Conservation (phyloP, 192 early-diverging fungal genomes). For the Gigaspora rosea region DNA sequence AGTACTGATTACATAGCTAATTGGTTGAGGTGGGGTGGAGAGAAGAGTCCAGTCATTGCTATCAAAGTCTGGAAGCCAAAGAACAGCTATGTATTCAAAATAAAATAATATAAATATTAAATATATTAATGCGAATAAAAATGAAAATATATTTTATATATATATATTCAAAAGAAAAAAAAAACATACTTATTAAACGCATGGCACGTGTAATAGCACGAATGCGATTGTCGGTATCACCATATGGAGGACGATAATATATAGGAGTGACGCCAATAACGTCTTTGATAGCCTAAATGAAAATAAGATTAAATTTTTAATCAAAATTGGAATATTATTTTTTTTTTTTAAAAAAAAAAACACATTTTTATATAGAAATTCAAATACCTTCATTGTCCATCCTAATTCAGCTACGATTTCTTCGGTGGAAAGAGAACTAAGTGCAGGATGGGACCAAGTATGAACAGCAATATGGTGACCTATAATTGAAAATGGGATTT, state of each 20-base stretch:
- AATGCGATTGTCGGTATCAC: constrained; percentile 60
- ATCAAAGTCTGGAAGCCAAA: constrained; percentile 55
- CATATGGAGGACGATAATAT: constrained; percentile 53
- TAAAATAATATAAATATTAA: background rate
- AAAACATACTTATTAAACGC: constrained; percentile 32
- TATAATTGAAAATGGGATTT: background rate
- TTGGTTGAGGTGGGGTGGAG: constrained; percentile 5
- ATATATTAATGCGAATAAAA: constrained; percentile 25
- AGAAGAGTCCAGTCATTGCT: constrained; percentile 51
- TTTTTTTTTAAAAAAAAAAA: background rate
- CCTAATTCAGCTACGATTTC: constrained; percentile 64
- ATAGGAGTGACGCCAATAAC: constrained; percentile 52
- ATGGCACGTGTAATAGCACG: constrained; percentile 41
- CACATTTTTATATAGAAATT: background rate
- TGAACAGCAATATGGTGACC: constrained; percentile 66
- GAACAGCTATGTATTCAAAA: constrained; percentile 50
- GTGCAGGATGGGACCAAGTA: constrained; percentile 63
- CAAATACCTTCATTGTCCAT: constrained; percentile 57
- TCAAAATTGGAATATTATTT: no score
- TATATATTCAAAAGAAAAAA: background rate
- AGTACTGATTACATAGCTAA: constrained; percentile 29
- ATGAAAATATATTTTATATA: background rate
- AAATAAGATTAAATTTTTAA: background rate
- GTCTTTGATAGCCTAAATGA: constrained; percentile 47
- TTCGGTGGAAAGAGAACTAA: constrained; percentile 52